A percentile compares a stretch with the other conserved stretches of the same genome.
Conservation (phyloP, 2,329 filamentous ascomycete genomes). For the Trichoderma harzianum region DNA sequence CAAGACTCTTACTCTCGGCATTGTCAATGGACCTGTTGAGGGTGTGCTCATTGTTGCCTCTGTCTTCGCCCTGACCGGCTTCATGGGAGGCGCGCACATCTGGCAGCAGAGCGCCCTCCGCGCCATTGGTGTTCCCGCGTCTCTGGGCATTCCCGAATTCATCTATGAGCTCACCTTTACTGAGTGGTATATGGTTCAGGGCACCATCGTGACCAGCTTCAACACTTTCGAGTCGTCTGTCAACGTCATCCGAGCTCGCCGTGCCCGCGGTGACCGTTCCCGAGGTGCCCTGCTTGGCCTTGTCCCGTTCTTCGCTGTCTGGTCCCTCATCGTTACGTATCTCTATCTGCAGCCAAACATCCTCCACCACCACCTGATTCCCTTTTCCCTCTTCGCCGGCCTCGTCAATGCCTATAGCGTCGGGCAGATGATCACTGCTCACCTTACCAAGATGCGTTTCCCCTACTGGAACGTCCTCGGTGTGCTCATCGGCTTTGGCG, state of each 20-base stretch:
- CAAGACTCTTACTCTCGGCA: constrained; percentile 85
- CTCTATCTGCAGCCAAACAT: constrained; percentile 82
- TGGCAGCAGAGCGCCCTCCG: constrained; percentile 83
- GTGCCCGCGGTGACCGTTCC: constrained; percentile 67
- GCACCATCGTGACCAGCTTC: constrained; percentile 73
- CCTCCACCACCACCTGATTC: constrained; percentile 76
- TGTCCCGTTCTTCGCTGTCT: constrained; percentile 73
- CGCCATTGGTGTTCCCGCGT: constrained; percentile 65
- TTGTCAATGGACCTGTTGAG: constrained; percentile 93
- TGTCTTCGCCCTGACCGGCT: constrained; percentile 80
- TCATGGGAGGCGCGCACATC: constrained; percentile 83
- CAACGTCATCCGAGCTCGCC: constrained; percentile 81
- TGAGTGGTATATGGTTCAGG: constrained; percentile 90
- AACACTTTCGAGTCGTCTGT: constrained; percentile 77
- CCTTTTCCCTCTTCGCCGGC: constrained; percentile 84
- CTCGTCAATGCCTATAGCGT: constrained; percentile 93
- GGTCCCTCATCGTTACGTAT: constrained; percentile 74
- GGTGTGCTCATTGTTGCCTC: constrained; percentile 80
- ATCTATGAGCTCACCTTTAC: constrained; percentile 82
- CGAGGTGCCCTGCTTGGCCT: constrained; percentile 78
- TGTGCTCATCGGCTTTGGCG: constrained; percentile 72
- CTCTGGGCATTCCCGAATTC: constrained; percentile 61
- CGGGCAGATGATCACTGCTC: constrained; percentile 91
- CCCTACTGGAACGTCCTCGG: constrained; percentile 86
- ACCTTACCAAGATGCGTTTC: constrained; percentile 83